Evolutionary conservation across 495 filamentous ascomycete genomes (phyloP).

Genomic region (Penicillium simplicissimum): DNA sequence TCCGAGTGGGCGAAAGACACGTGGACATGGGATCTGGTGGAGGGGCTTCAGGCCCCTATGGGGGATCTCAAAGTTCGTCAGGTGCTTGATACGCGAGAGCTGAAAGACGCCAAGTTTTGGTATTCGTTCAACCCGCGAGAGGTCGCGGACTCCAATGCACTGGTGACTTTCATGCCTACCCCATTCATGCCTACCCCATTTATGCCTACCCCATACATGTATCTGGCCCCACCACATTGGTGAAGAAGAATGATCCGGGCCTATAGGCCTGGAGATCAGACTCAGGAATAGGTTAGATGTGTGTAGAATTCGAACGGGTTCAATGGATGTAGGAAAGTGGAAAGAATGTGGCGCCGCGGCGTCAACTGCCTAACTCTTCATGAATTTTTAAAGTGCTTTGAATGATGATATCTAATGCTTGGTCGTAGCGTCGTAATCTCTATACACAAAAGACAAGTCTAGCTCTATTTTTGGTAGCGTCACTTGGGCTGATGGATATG

Average conservation of each 20-base stretch:
- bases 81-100: conserved; percentile 1
- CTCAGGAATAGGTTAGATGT: background rate
- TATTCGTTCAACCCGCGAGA: background rate
- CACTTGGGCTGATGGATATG: background rate
- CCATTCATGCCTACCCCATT: no score
- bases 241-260: background rate
- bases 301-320: background rate
- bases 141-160: background rate
- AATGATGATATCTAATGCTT: background rate
- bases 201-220: no score
- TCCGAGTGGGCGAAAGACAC: background rate
- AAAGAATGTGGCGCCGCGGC: background rate
- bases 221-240: no score
- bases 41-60: background rate
- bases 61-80: background rate
- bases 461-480: background rate
- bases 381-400: background rate
- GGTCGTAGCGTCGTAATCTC: background rate
- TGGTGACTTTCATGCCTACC: no score
- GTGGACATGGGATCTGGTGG: conserved; percentile 7
- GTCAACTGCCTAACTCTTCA: background rate
- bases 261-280: background rate
- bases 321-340: background rate
- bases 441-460: background rate
- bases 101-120: conserved; percentile 3